Conservation (phyloP, 495 filamentous ascomycete genomes). For the Haplographium delicatum region DNA sequence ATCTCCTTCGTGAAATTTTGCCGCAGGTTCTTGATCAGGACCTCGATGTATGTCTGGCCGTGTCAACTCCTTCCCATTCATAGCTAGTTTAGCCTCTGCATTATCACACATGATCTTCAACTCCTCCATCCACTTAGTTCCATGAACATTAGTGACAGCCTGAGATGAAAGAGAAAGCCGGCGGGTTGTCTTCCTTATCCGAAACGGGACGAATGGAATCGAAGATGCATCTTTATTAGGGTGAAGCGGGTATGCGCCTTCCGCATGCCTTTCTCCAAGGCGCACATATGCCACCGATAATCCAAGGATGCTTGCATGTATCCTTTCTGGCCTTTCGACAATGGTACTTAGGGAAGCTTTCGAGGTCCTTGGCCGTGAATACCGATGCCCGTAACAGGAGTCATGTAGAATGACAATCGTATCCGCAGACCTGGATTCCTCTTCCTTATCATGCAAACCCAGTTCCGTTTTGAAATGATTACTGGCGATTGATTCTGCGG, state of each 20-base stretch:
- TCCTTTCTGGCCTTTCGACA: conserved; percentile 87
- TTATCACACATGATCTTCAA: conserved; percentile 75
- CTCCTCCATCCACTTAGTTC: conserved; percentile 85
- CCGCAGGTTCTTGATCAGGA: conserved; percentile 35
- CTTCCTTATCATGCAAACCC: conserved; percentile 49
- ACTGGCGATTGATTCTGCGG: conserved; percentile 63
- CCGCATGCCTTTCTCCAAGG: conserved; percentile 74
- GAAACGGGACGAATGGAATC: conserved; percentile 66
- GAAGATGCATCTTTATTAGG: conserved; percentile 40
- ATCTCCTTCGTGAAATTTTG: conserved; percentile 73
- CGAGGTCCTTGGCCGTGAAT: conserved; percentile 69
- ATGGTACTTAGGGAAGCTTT: conserved; percentile 63
- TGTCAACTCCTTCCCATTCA: conserved; percentile 68
- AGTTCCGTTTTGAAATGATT: conserved; percentile 68
- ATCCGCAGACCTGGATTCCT: conserved; percentile 45
- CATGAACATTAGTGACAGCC: conserved; percentile 78
- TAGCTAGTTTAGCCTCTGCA: conserved; percentile 66
- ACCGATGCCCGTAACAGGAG: conserved; percentile 89
- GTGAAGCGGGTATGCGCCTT: conserved; percentile 60
- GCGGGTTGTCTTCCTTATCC: conserved; percentile 68
- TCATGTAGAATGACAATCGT: conserved; percentile 85
- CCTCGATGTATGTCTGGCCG: conserved; percentile 51
- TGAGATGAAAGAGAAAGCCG: conserved; percentile 58
- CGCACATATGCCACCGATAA: conserved; percentile 83
- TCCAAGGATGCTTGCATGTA: conserved; percentile 78